phyloP scores from a whole-genome alignment of 495 filamentous ascomycete genomes.

The Penicillium desertorum region DNA sequence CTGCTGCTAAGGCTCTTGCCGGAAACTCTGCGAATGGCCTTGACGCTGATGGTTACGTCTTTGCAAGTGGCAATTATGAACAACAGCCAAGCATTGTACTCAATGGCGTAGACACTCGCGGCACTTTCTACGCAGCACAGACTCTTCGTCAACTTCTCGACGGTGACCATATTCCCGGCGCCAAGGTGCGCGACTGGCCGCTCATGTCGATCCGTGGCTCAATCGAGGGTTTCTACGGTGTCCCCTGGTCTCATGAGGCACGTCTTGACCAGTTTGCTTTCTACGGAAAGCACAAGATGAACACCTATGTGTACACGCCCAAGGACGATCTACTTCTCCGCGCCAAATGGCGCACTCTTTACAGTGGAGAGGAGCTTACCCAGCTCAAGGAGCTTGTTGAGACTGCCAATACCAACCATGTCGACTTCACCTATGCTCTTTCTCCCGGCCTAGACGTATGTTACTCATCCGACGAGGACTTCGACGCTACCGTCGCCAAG shows the following conservation, averaged over 20 bases:
- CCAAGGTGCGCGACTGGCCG: conserved; percentile 21
- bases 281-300: conserved; percentile 23
- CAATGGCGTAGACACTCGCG: conserved; percentile 20
- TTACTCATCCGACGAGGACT: conserved; percentile 16
- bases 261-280: conserved; percentile 19
- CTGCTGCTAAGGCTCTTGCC: conserved; percentile 10
- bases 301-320: conserved; percentile 22
- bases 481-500: conserved; percentile 15
- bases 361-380: conserved; percentile 10
- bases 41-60: conserved; percentile 16
- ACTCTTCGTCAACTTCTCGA: conserved; percentile 18
- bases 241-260: conserved; percentile 21
- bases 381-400: conserved; percentile 18
- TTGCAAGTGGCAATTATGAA: conserved; percentile 14
- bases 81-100: conserved; percentile 18
- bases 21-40: conserved; percentile 18
- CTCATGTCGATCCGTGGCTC: conserved; percentile 23
- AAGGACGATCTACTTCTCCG: conserved; percentile 21
- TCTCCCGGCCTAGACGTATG: conserved; percentile 19
- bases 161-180: conserved; percentile 8
- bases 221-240: conserved; percentile 22
- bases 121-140: conserved; percentile 21
- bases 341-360: conserved; percentile 19
- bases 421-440: conserved; percentile 20
- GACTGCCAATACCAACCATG: conserved; percentile 19